These are phyloP conservation scores for Malus hybrid DNA, from an alignment of 331 rosid genomes.

Conservation along the genomic window DNA sequence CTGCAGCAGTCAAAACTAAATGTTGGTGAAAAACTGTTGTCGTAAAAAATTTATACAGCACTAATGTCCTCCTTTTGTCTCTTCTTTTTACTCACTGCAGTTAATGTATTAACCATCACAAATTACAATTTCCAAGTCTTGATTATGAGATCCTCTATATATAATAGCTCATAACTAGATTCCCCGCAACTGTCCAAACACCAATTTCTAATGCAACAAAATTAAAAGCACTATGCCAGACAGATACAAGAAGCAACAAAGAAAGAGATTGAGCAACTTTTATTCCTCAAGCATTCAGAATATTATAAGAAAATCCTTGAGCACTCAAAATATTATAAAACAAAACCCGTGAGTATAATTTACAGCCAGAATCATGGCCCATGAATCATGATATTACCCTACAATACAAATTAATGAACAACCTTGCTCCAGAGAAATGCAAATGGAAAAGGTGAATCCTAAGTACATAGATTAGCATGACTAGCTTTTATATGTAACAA, in stretches of 20 bases:
- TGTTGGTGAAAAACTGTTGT: not conserved
- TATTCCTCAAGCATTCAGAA: not conserved
- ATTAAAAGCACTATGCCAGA: not conserved
- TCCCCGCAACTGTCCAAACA: not conserved
- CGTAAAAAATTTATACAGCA: not conserved
- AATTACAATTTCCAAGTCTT: not conserved
- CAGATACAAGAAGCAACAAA: not conserved
- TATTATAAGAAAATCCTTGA: not conserved
- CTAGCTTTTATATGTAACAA: not conserved
- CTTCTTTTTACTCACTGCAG: not conserved
- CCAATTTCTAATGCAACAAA: not conserved
- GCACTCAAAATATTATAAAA: not conserved
- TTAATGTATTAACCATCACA: not conserved
- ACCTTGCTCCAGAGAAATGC: not conserved
- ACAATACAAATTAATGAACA: not conserved
- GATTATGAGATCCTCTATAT: constrained; percentile 1
- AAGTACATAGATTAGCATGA: not conserved
- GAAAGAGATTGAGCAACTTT: not conserved
- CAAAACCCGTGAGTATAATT: not conserved
- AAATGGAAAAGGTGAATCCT: not conserved
- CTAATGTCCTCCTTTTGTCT: not conserved
- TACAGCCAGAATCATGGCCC: not conserved
- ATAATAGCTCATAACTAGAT: not conserved
- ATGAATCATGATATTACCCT: not conserved
- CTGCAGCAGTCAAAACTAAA: not conserved